Conservation (phyloP, 306 rosid genomes). For the Sophora flavescens region DNA sequence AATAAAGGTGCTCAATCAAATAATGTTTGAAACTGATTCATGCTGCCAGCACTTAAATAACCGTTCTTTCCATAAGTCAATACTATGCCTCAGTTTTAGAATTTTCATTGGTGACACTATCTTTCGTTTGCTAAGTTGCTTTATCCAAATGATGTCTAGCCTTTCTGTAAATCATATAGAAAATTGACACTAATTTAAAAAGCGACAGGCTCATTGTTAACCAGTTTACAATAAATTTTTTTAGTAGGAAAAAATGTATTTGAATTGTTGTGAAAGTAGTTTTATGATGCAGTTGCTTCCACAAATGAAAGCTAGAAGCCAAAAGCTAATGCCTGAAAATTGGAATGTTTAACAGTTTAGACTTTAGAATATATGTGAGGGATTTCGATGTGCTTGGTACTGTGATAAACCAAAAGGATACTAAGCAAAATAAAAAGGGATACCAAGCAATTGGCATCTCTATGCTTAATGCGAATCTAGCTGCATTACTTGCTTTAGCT, state of each 20-base stretch:
- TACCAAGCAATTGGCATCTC: slow-evolving; percentile 12
- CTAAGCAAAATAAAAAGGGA: not conserved
- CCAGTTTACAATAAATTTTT: too few relatives aligned
- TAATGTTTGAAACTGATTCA: not conserved
- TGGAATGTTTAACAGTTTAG: not conserved
- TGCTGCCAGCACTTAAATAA: not conserved
- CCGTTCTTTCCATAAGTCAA: not conserved
- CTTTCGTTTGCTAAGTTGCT: not conserved
- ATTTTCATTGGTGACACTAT: not conserved
- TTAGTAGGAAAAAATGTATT: slow-evolving; percentile 8
- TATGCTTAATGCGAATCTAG: slow-evolving; percentile 18
- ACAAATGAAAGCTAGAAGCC: slow-evolving; percentile 14
- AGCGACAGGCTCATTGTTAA: too few relatives aligned
- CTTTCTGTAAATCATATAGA: not conserved
- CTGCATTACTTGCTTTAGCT: not conserved
- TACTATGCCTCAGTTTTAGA: not conserved
- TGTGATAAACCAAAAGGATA: not conserved
- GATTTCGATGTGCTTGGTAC: slow-evolving; percentile 4
- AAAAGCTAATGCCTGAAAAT: slow-evolving; percentile 15
- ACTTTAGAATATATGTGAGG: slow-evolving; percentile 1
- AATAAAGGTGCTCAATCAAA: not conserved
- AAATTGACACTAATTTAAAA: not conserved
- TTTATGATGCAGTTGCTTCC: not conserved
- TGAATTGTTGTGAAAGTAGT: slow-evolving; percentile 7
- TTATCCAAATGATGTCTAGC: not conserved